A percentile compares a stretch with the other conserved stretches of the same genome.
Evolutionary conservation across 192 early-diverging fungal species (phyloP).

Genomic region (Thoreauomyces humboldtii): DNA sequence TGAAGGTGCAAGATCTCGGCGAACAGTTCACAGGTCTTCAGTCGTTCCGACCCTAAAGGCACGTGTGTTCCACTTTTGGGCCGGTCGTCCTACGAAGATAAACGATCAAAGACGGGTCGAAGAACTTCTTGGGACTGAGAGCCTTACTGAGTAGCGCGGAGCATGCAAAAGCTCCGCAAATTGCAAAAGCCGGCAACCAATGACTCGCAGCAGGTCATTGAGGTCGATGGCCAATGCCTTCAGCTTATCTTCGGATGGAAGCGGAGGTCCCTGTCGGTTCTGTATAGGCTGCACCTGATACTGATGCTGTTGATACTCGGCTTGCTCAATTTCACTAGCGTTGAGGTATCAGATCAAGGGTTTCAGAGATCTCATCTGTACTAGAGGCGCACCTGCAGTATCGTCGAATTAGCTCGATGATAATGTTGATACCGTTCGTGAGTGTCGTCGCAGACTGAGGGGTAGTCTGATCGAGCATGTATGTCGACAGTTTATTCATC

Average conservation of each 20-base stretch:
- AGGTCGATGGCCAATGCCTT: constrained; percentile 66
- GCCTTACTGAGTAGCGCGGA: constrained; percentile 70
- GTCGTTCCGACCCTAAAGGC: constrained; percentile 90
- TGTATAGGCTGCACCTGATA: constrained; percentile 42
- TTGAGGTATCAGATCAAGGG: too few relatives aligned
- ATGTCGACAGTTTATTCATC: constrained; percentile 73
- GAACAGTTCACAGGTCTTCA: constrained; percentile 97
- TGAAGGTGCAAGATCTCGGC: constrained; percentile 92
- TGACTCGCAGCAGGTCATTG: constrained; percentile 85
- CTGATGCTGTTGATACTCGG: constrained; percentile 59
- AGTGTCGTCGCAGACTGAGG: constrained; percentile 83
- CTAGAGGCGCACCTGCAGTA: constrained; percentile 91
- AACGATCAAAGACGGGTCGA: not conserved
- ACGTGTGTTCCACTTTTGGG: constrained; percentile 77
- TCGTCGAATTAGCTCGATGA: constrained; percentile 96
- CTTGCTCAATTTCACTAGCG: constrained; percentile 58
- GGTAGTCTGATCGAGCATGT: constrained; percentile 79
- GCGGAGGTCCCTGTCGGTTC: constrained; percentile 25
- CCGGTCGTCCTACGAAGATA: not conserved
- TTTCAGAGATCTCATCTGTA: too few relatives aligned
- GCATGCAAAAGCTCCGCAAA: constrained; percentile 73
- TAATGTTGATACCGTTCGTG: constrained; percentile 91
- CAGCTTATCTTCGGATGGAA: constrained; percentile 52
- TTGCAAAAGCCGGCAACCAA: constrained; percentile 72
- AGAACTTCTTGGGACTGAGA: not conserved